A percentile compares a stretch with the other conserved stretches of the same genome.
These are phyloP conservation scores for Scheffersomyces titani DNA, from an alignment of 1,139 yeast species.

Conservation along the genomic window DNA sequence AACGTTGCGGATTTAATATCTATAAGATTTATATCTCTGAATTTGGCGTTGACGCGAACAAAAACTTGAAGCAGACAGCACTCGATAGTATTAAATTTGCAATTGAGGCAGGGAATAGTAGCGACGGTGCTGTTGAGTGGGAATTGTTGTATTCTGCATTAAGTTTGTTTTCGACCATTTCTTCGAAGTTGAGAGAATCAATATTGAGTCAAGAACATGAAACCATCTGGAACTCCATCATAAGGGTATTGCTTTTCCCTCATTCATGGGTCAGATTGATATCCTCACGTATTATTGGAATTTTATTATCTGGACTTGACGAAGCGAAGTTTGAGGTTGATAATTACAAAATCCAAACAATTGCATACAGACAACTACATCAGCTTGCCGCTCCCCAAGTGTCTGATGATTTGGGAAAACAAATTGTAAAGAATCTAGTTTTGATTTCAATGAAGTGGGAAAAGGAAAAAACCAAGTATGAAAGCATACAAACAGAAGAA, in stretches of 20 bases:
- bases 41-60: conserved; percentile 44
- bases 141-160: conserved; percentile 72
- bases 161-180: conserved; percentile 50
- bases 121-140: conserved; percentile 57
- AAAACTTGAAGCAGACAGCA: conserved; percentile 42
- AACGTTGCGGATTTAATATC: conserved; percentile 76
- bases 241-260: conserved; percentile 70
- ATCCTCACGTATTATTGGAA: conserved; percentile 62
- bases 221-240: conserved; percentile 52
- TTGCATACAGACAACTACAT: conserved; percentile 68
- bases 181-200: conserved; percentile 27
- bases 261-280: conserved; percentile 89
- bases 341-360: conserved; percentile 54
- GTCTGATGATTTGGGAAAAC: conserved; percentile 63
- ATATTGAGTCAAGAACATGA: conserved; percentile 33
- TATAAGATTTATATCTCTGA: conserved; percentile 63
- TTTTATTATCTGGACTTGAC: conserved; percentile 45
- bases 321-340: conserved; percentile 32
- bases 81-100: conserved; percentile 24
- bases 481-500: conserved; percentile 19
- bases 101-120: conserved; percentile 22
- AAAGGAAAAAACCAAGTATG: conserved; percentile 37
- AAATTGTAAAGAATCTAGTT: conserved; percentile 68
- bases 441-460: conserved; percentile 67
- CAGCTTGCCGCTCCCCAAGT: conserved; percentile 81